A percentile compares a stretch with the other conserved stretches of the same genome.
Evolutionary conservation across 257 asterid species (phyloP).

Genomic region (Knoxia roxburghii): DNA sequence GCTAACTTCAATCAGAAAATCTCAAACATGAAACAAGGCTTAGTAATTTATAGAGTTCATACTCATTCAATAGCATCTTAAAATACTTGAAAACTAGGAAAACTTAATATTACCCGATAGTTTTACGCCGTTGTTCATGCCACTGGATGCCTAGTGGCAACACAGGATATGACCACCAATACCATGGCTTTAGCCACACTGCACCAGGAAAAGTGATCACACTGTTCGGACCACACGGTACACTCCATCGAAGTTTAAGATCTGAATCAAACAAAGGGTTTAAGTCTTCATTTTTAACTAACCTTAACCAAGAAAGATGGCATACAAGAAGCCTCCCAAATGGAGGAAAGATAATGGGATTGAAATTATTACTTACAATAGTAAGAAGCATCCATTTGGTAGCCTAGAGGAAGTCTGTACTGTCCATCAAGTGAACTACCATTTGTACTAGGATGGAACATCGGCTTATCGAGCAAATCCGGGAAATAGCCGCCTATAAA

Average conservation of each 20-base stretch:
- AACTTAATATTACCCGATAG: constrained; percentile 55
- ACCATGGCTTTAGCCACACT: constrained; percentile 90
- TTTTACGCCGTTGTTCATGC: constrained; percentile 67
- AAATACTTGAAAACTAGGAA: neutral
- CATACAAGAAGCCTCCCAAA: neutral
- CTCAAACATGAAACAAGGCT: too few species aligned
- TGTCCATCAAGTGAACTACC: constrained; percentile 63
- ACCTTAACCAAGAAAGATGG: neutral
- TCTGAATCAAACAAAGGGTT: constrained; percentile 32
- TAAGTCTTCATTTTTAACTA: neutral
- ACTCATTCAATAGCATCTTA: neutral
- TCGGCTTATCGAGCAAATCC: constrained; percentile 55
- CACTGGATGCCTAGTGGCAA: constrained; percentile 82
- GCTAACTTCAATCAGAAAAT: too few species aligned
- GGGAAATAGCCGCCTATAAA: constrained; percentile 76
- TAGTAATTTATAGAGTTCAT: neutral
- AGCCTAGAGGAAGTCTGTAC: constrained; percentile 83
- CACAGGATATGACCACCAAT: constrained; percentile 99
- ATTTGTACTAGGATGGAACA: constrained; percentile 63
- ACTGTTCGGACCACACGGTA: constrained; percentile 89
- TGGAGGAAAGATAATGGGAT: too few species aligned
- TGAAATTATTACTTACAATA: constrained; percentile 48
- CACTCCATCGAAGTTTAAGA: constrained; percentile 79
- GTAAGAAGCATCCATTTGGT: constrained; percentile 96
- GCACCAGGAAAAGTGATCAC: constrained; percentile 91